Evolutionary conservation across 169 alveolate species (phyloP), one percentile per base, ranked within the genome.

Genomic region (Plasmodium relictum): DNA sequence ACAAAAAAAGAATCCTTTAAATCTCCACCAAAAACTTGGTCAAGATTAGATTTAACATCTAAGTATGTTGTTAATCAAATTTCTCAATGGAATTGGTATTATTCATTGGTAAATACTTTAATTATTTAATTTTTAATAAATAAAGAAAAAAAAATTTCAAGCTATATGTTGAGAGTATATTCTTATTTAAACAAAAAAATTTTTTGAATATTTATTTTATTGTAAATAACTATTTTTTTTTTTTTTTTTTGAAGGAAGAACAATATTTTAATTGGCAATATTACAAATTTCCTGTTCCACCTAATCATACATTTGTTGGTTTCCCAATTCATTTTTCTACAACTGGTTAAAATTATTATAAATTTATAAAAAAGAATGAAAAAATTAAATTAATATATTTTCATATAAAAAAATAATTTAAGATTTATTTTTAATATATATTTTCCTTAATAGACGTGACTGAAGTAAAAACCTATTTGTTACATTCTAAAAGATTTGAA

Each of bases 241-340:
- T 31, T 31, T 31, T 31, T 63, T 63, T 22, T 63, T 26, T 66
- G n/a, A 39, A 92, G 93, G 96, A 94, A 94, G 97, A 95, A 58
- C 95, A 90, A 54, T 94, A 93, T 71, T 95, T 93, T 69, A 94
- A 92, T 26, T 95, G 97, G 97, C 94, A 91, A 58, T 89, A 94
- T 44, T 80, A 88, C 48, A 92, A 95, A 62, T 88, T 95, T 56
- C 97, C 97, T 16, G 94, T 95, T 2, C 94, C 94, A 3, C 95
- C 95, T 2, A 95, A 93, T 80, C 95, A 92, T 69, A 95, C 97
- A 14, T 95, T 95, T 78, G 93, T 95, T 6, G 97, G 97, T n/a
- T 90, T 93, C n/a, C 97, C 97, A 5, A 94, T 95, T 18, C 97
- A 95, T 72, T 95, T 95, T 85, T 95, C 94, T 48, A 95, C 97